These are phyloP conservation scores for Wickerhamiella allomyrinae DNA, from an alignment of 805 yeast species.

Conservation along the genomic window DNA sequence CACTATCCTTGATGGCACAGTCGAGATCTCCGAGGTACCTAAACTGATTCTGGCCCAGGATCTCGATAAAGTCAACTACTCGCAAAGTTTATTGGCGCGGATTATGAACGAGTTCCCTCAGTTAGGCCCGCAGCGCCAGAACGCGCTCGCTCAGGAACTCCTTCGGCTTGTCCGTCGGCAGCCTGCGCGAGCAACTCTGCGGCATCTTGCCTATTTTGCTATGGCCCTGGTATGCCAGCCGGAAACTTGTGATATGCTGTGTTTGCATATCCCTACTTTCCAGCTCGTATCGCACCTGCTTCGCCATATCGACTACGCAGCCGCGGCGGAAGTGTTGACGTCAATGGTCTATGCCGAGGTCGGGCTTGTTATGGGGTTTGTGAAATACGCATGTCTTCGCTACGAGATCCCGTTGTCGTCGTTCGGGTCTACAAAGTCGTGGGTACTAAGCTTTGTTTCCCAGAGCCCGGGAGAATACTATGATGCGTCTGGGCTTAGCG, in stretches of 20 bases:
- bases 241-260: constrained; percentile 29
- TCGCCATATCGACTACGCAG: constrained; percentile 23
- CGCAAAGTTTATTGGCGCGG: background rate
- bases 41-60: background rate
- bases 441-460: constrained; percentile 7
- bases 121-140: constrained; percentile 8
- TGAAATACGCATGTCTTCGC: constrained; percentile 29
- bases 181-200: constrained; percentile 1
- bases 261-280: constrained; percentile 33
- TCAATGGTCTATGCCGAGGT: constrained; percentile 33
- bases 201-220: constrained; percentile 24
- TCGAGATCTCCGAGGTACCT: background rate
- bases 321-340: background rate
- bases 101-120: constrained; percentile 1
- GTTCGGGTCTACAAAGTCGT: constrained; percentile 5
- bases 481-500: constrained; percentile 11
- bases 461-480: constrained; percentile 12
- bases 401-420: constrained; percentile 16
- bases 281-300: constrained; percentile 33
- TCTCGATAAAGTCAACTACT: background rate
- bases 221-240: constrained; percentile 35
- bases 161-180: constrained; percentile 4
- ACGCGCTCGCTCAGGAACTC: constrained; percentile 6
- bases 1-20: constrained; percentile 1
- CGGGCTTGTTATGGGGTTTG: constrained; percentile 43